A percentile compares a stretch with the other conserved stretches of the same genome.
Evolutionary conservation across 1,284 basidiomycete species (phyloP).

Genomic region (Cyathus olla): DNA sequence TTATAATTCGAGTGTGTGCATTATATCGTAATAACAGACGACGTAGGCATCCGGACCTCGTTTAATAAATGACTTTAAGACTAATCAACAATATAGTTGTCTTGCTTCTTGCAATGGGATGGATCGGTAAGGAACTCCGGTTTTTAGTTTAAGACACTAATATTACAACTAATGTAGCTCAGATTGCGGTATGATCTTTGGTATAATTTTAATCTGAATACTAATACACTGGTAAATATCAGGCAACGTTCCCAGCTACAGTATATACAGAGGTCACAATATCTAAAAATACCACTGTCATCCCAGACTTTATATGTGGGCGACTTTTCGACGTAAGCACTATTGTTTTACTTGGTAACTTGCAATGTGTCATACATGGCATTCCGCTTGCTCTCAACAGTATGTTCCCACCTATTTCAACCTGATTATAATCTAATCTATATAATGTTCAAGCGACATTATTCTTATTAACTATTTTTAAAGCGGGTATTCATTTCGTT

Average conservation of each 20-base stretch:
- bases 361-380: no score
- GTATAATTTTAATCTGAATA: no score
- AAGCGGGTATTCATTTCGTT: neutral
- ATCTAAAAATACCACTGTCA: no score
- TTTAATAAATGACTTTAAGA: neutral
- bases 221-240: no score
- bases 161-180: neutral
- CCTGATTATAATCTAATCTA: neutral
- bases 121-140: neutral
- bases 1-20: neutral
- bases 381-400: no score
- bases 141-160: neutral
- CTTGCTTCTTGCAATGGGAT: neutral
- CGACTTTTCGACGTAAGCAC: no score
- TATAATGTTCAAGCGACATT: neutral
- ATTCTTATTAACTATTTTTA: neutral
- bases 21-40: neutral
- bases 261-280: no score
- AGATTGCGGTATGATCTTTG: neutral
- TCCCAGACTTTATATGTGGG: no score
- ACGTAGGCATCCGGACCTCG: neutral
- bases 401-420: no score
- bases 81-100: neutral
- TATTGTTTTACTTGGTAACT: no score
- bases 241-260: no score